Evolutionary conservation across 2,329 filamentous ascomycete species (phyloP).

Genomic region (Colletotrichum somersetense): DNA sequence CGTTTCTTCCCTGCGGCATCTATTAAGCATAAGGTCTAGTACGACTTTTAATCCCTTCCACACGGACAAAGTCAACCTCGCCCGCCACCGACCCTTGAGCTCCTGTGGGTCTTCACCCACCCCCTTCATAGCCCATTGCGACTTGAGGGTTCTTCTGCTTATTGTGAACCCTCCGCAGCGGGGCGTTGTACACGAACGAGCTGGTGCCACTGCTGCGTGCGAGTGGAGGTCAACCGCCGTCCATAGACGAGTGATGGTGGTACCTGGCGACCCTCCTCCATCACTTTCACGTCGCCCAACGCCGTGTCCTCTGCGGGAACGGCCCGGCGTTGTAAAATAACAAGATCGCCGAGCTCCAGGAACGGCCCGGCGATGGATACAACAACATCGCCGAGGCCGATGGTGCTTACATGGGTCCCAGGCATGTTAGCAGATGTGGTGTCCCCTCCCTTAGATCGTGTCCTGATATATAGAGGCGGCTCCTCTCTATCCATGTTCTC

Average conservation of each 20-base stretch:
- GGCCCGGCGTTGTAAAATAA: too few relatives aligned
- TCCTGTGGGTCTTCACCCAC: slow-evolving; percentile 15
- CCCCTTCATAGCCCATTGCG: not conserved
- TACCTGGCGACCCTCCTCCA: slow-evolving; percentile 16
- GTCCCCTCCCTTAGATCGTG: not conserved
- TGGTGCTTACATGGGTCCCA: slow-evolving; percentile 22
- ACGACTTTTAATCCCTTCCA: slow-evolving; percentile 3
- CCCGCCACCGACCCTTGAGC: slow-evolving; percentile 24
- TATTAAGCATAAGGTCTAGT: not conserved
- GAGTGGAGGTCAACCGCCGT: slow-evolving; percentile 21
- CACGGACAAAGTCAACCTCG: slow-evolving; percentile 15
- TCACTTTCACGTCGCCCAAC: slow-evolving; percentile 23
- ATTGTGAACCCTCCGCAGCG: slow-evolving; percentile 2
- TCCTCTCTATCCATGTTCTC: not conserved
- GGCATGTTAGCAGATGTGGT: not conserved
- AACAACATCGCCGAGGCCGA: slow-evolving; percentile 5
- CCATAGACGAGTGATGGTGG: slow-evolving; percentile 14
- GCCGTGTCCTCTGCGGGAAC: too few relatives aligned
- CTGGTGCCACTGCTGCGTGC: slow-evolving; percentile 9
- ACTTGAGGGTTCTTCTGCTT: not conserved
- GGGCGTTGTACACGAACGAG: slow-evolving; percentile 21
- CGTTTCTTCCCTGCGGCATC: not conserved
- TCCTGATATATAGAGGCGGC: slow-evolving; percentile 14
- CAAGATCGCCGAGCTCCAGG: too few relatives aligned
- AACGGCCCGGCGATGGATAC: too few relatives aligned